These are phyloP conservation scores for Erodium moschatum DNA, from an alignment of 441 rosid species.

Conservation along the genomic window DNA sequence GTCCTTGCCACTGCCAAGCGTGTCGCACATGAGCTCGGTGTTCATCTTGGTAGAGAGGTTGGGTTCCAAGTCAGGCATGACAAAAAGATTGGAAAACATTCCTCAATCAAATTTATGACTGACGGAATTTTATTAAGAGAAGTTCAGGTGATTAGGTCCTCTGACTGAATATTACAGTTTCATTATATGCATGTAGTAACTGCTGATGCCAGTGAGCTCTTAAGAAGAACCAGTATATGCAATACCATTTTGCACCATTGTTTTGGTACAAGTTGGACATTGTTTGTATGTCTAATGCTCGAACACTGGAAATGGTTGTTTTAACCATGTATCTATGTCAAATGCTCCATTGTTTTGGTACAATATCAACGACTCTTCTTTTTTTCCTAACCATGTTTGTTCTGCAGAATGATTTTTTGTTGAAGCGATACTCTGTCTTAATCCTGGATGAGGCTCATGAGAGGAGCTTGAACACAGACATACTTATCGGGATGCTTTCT, in stretches of 20 bases:
- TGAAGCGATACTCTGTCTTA: slow-evolving; percentile 75
- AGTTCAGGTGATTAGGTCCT: slow-evolving; percentile 52
- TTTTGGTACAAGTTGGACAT: background rate
- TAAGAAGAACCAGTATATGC: background rate
- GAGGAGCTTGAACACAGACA: slow-evolving; percentile 89
- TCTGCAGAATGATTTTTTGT: slow-evolving; percentile 61
- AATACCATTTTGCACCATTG: background rate
- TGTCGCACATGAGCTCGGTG: slow-evolving; percentile 83
- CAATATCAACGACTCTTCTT: no score
- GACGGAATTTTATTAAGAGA: slow-evolving; percentile 90
- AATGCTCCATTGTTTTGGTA: no score
- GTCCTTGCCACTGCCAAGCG: slow-evolving; percentile 90
- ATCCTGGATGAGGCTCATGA: slow-evolving; percentile 96
- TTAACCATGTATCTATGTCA: no score
- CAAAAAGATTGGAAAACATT: slow-evolving; percentile 61
- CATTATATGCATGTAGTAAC: background rate
- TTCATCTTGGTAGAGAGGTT: slow-evolving; percentile 69
- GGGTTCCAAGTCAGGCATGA: slow-evolving; percentile 95
- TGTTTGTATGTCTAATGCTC: background rate
- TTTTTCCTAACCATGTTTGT: slow-evolving; percentile 3
- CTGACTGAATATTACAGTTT: slow-evolving; percentile 1
- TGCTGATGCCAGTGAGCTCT: background rate
- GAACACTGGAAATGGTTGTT: no score
- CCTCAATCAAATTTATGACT: slow-evolving; percentile 88
- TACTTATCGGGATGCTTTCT: slow-evolving; percentile 90